Conservation (phyloP, 2,329 filamentous ascomycete genomes). For the Colletotrichum sp. region DNA sequence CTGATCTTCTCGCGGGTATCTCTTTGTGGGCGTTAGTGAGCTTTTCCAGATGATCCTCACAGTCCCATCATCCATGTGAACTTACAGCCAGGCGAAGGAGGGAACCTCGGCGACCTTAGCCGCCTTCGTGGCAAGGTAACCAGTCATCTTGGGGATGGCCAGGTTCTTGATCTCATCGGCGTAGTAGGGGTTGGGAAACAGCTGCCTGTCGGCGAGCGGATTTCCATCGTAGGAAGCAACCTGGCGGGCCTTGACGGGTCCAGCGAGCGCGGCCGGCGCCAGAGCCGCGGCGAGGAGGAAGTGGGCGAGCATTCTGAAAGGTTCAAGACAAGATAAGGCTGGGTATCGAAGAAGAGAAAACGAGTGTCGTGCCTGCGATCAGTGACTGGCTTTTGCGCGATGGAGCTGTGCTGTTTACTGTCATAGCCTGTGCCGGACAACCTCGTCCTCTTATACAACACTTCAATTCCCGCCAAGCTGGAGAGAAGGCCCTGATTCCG, state of each 20-base stretch:
- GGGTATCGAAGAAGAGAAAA: neutral
- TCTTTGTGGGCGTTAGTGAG: constrained; percentile 11
- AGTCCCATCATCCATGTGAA: too few species aligned
- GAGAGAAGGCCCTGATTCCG: neutral
- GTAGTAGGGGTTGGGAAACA: constrained; percentile 41
- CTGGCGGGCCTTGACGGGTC: constrained; percentile 5
- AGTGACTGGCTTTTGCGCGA: neutral
- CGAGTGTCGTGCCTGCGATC: neutral
- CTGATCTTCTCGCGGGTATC: constrained; percentile 36
- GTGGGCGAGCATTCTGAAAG: neutral
- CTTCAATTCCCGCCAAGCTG: constrained; percentile 3
- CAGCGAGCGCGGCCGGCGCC: constrained; percentile 9
- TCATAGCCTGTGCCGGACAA: too few species aligned
- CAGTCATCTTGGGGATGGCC: constrained; percentile 57
- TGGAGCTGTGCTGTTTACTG: neutral
- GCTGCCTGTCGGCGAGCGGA: constrained; percentile 34
- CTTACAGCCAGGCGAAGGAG: constrained; percentile 33
- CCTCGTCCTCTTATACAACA: constrained; percentile 6
- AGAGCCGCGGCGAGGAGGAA: constrained; percentile 14
- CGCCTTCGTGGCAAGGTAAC: constrained; percentile 43
- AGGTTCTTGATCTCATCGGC: constrained; percentile 41
- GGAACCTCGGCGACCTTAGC: constrained; percentile 31
- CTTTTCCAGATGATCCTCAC: neutral
- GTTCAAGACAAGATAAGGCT: neutral
- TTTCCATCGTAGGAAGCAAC: constrained; percentile 36